A percentile compares a stretch with the other conserved stretches of the same genome.
phyloP scores from a whole-genome alignment of 1,284 basidiomycete species.

The Prillingera fragicola region DNA sequence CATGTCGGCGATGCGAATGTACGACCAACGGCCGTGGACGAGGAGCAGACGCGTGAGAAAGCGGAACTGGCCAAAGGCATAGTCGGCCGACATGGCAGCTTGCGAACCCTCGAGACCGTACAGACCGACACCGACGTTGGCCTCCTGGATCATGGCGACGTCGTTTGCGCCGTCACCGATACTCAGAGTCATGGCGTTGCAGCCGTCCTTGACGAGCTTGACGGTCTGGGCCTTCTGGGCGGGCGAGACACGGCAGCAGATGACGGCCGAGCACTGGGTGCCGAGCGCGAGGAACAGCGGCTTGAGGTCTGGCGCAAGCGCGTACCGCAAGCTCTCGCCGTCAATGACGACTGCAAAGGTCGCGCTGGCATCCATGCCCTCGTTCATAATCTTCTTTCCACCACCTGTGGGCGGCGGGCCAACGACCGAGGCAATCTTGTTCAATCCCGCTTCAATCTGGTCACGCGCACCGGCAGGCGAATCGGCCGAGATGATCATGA shows the following conservation, averaged over 20 bases:
- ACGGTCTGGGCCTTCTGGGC: conserved; percentile 95
- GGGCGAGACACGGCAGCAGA: conserved; percentile 93
- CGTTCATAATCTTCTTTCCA: conserved; percentile 30
- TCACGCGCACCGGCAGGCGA: conserved; percentile 65
- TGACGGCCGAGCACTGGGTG: conserved; percentile 93
- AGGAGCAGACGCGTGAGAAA: conserved; percentile 87
- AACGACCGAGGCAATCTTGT: conserved; percentile 82
- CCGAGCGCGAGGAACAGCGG: conserved; percentile 82
- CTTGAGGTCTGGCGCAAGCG: conserved; percentile 71
- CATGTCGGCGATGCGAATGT: conserved; percentile 94
- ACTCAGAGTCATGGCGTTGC: conserved; percentile 90
- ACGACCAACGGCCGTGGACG: conserved; percentile 94
- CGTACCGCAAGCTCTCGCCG: conserved; percentile 83
- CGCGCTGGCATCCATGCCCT: conserved; percentile 16
- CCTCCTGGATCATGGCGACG: conserved; percentile 73
- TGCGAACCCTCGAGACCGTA: conserved; percentile 94
- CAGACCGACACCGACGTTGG: conserved; percentile 91
- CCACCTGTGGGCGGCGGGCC: conserved; percentile 49
- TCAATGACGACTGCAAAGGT: conserved; percentile 94
- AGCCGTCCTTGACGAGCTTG: conserved; percentile 81
- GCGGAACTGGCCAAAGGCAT: conserved; percentile 95
- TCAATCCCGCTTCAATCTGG: conserved; percentile 87
- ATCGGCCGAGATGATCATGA: conserved; percentile 93
- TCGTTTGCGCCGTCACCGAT: conserved; percentile 78
- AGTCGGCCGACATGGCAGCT: conserved; percentile 98